Conservation (phyloP, 2,329 filamentous ascomycete species). For the Aulographum hederae region DNA sequence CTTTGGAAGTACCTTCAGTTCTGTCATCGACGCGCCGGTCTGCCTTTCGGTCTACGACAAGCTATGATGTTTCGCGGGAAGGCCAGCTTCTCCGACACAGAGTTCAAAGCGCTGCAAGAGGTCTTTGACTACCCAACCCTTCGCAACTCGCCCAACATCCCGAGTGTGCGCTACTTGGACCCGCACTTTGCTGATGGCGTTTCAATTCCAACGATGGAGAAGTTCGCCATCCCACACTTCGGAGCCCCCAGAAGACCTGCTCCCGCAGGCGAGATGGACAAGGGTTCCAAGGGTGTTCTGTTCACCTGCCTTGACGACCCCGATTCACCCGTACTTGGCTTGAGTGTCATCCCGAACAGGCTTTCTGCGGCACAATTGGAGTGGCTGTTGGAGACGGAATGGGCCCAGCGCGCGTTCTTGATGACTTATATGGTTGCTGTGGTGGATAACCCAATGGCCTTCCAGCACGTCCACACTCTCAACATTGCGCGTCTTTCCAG, state of each 20-base stretch:
- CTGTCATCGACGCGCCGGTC: slow-evolving; percentile 8
- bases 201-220: too few relatives aligned
- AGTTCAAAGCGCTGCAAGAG: slow-evolving; percentile 5
- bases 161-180: too few relatives aligned
- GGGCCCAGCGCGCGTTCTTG: slow-evolving; percentile 50
- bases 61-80: slow-evolving; percentile 14
- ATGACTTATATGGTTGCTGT: slow-evolving; percentile 48
- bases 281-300: slow-evolving; percentile 12
- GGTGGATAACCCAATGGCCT: slow-evolving; percentile 38
- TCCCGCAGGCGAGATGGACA: not conserved
- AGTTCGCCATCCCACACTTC: not conserved
- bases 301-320: slow-evolving; percentile 13
- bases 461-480: slow-evolving; percentile 36
- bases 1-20: slow-evolving; percentile 15
- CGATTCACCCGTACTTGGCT: slow-evolving; percentile 10
- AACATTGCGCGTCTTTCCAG: slow-evolving; percentile 48
- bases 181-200: too few relatives aligned
- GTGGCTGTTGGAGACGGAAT: slow-evolving; percentile 49
- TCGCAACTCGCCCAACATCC: not conserved
- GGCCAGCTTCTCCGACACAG: slow-evolving; percentile 6
- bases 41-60: slow-evolving; percentile 9
- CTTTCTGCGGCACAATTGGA: slow-evolving; percentile 48
- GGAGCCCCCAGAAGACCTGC: not conserved
- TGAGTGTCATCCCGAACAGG: slow-evolving; percentile 30
- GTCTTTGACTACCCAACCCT: not conserved